These are phyloP conservation scores for Emergomyces pasteurianus DNA, from an alignment of 2,329 filamentous ascomycete genomes.

Conservation along the genomic window DNA sequence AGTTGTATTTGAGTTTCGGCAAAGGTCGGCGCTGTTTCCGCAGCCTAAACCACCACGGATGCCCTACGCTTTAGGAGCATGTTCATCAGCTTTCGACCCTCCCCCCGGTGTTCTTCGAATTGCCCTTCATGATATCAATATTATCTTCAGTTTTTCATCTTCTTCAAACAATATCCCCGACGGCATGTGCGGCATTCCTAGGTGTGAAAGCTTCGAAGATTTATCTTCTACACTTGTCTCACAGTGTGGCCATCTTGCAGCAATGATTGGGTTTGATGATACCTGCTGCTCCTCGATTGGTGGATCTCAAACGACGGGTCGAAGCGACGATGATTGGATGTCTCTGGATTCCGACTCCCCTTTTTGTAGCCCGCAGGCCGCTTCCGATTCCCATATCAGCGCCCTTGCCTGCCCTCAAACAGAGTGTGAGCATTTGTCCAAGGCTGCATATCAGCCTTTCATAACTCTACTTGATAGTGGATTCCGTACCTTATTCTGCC, in stretches of 20 bases:
- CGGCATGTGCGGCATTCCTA: not conserved
- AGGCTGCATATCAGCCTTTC: not conserved
- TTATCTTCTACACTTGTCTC: not conserved
- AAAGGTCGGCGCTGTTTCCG: not conserved
- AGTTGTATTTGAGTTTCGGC: constrained; percentile 6
- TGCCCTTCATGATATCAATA: constrained; percentile 5
- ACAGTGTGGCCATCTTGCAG: not conserved
- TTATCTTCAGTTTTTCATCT: constrained; percentile 4
- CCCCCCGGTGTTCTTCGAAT: constrained; percentile 5
- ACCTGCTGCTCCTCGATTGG: not conserved
- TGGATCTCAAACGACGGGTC: not conserved
- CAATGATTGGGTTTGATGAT: not conserved
- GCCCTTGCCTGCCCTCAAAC: not conserved
- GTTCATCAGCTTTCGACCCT: constrained; percentile 4
- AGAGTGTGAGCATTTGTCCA: not conserved
- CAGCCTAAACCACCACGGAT: not conserved
- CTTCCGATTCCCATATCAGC: not conserved
- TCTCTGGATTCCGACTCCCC: constrained; percentile 9
- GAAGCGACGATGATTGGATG: not conserved
- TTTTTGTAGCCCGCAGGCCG: constrained; percentile 11
- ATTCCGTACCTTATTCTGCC: constrained; percentile 14
- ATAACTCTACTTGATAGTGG: constrained; percentile 17
- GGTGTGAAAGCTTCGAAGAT: not conserved
- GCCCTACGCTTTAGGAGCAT: not conserved
- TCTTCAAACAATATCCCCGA: not conserved